Evolutionary conservation across 164 flowering plant species (phyloP), one percentile per base, ranked within the genome.

Genomic region (Vitis riparia): DNA sequence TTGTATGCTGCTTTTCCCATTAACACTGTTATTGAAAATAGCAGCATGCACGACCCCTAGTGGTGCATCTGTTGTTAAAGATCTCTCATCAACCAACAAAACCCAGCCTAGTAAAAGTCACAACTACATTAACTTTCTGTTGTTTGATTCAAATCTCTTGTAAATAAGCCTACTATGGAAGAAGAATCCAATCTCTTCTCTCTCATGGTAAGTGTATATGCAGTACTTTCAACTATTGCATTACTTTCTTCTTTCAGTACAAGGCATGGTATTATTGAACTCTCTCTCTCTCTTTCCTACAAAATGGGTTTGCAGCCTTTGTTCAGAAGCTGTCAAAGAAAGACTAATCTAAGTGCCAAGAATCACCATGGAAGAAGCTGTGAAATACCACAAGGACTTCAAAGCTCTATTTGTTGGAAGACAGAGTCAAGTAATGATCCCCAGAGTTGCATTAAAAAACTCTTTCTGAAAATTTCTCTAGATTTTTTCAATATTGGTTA

Each of bases 311-410:
- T 89, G 91, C 57, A 87, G 88, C 49, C 86, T 89, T 59, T 89
- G 93, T 60, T 80, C 82, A 0, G 93, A 87, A 65, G 91, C 82
- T 50, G 87, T 89, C 16, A 86, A 83, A 63, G 93, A 89, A 30
- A 75, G 51, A 55, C 17, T 75, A 13, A 2, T 5, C 1, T 58
- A 29, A 66, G 52, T 60, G 37, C 72, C 75, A 0, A 56, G 57
- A 15, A 51, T 48, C 3, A 72, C 76, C 51, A 70, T 84, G 32
- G 73, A 71, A 48, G 81, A 82, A 63, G 90, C 90, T 49, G 51
- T 88, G 71, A 73, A 66, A 49, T 73, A 63, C 29, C 93, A 86
- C 68, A 80, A 52, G 66, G 81, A 80, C 1, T 68, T 86, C 23
- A 19, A 19, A 19, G 23, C 23, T 19, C 23, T 19, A 19, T 19